Conservation (phyloP, 148 eudicot genomes). For the Oxyria digyna region DNA sequence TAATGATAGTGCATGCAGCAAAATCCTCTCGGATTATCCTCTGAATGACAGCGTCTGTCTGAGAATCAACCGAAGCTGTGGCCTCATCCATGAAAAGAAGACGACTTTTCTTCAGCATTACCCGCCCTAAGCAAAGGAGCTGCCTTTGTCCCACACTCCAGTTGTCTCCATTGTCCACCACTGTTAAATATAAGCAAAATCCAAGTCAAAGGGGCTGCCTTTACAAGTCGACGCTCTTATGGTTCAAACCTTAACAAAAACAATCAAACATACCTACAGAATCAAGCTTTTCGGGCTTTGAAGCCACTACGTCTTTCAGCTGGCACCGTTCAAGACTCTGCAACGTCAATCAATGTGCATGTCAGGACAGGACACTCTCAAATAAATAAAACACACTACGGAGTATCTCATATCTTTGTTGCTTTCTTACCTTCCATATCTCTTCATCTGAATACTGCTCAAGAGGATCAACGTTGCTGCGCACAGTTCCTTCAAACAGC, state of each 20-base stretch:
- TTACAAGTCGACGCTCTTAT: background rate
- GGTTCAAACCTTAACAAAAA: background rate
- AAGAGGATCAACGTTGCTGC: constrained; percentile 85
- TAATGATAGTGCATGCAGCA: constrained; percentile 69
- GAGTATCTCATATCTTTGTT: too few species aligned
- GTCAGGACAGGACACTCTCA: background rate
- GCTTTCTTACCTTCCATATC: constrained; percentile 95
- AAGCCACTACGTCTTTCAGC: constrained; percentile 75
- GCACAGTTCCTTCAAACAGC: constrained; percentile 89
- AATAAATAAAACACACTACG: background rate
- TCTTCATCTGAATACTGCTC: constrained; percentile 75
- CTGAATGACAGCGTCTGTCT: constrained; percentile 86
- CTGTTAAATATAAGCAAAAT: constrained; percentile 16
- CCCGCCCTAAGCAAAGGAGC: constrained; percentile 83
- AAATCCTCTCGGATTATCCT: constrained; percentile 86
- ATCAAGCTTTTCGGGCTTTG: constrained; percentile 81
- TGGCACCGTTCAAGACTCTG: constrained; percentile 96
- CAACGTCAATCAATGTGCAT: constrained; percentile 1
- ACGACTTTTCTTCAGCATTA: constrained; percentile 73
- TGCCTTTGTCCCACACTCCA: constrained; percentile 99
- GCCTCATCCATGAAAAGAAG: constrained; percentile 96
- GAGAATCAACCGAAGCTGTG: constrained; percentile 96
- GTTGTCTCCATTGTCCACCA: constrained; percentile 77
- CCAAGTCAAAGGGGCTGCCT: too few species aligned
- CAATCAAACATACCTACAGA: constrained; percentile 39